A percentile compares a stretch with the other conserved stretches of the same genome.
phyloP scores from a whole-genome alignment of 202 grass and related monocot species.

The Carex arenaria region DNA sequence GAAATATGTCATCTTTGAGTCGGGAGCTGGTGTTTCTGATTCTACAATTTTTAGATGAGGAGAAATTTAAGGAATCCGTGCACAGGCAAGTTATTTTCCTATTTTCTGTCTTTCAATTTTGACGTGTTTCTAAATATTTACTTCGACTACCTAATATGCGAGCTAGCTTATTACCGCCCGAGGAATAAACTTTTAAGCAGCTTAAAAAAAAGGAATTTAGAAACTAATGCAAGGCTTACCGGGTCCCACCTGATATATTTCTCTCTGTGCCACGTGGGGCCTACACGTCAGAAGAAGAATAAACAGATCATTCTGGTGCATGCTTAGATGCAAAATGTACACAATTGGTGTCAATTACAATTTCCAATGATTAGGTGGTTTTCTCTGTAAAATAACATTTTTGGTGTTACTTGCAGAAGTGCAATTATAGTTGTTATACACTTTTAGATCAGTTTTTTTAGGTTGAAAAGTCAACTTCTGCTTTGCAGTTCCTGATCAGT shows the following conservation, averaged over 20 bases:
- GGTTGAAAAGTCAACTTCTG: neutral
- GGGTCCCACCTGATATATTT: neutral
- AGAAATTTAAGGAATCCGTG: slow-evolving; percentile 99
- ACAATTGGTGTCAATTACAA: neutral
- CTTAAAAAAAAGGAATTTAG: slow-evolving; percentile 1
- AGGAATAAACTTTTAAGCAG: neutral
- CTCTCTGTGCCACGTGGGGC: neutral
- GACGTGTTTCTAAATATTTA: neutral
- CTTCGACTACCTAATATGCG: neutral
- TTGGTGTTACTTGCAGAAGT: slow-evolving; percentile 16
- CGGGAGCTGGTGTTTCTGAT: slow-evolving; percentile 98
- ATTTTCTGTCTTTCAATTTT: slow-evolving; percentile 10
- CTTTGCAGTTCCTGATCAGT: slow-evolving; percentile 26
- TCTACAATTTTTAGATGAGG: slow-evolving; percentile 98
- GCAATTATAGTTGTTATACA: slow-evolving; percentile 21
- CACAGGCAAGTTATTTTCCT: slow-evolving; percentile 47
- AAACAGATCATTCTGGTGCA: neutral
- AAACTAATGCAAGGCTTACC: neutral
- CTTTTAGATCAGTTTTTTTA: neutral
- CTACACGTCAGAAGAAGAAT: slow-evolving; percentile 25
- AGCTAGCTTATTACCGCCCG: neutral
- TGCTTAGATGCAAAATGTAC: slow-evolving; percentile 20
- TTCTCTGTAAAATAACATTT: slow-evolving; percentile 17
- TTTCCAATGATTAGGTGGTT: neutral
- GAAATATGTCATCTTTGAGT: slow-evolving; percentile 84